A percentile compares a stretch with the other conserved stretches of the same genome.
phyloP scores from a whole-genome alignment of 768 basidiomycete species.

The Daedaleopsis sinensis region DNA sequence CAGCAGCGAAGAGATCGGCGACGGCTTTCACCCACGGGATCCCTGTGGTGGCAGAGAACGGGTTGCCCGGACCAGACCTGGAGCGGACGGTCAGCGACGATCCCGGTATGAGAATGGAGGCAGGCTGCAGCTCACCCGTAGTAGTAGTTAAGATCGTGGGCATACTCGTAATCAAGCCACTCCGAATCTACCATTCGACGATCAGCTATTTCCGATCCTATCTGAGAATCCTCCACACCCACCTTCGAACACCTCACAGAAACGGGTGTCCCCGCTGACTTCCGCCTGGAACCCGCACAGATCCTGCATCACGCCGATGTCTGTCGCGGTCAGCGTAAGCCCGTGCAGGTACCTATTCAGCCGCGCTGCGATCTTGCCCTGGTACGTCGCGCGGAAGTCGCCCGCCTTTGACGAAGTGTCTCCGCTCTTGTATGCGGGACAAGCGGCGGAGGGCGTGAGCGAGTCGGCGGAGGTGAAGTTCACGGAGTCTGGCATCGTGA shows the following conservation, averaged over 20 bases:
- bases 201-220: not conserved
- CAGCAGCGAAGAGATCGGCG: slow-evolving; percentile 38
- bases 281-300: slow-evolving; percentile 45
- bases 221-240: not conserved
- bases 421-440: slow-evolving; percentile 38
- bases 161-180: slow-evolving; percentile 50
- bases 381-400: slow-evolving; percentile 39
- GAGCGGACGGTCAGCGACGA: no score
- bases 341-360: slow-evolving; percentile 42
- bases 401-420: slow-evolving; percentile 32
- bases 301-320: slow-evolving; percentile 48
- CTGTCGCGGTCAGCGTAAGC: slow-evolving; percentile 35
- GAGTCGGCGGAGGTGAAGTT: slow-evolving; percentile 47
- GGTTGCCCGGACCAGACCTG: slow-evolving; percentile 49
- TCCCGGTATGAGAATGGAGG: not conserved
- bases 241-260: slow-evolving; percentile 46
- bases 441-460: slow-evolving; percentile 43
- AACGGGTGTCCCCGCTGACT: slow-evolving; percentile 41
- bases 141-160: slow-evolving; percentile 48
- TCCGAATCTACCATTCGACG: slow-evolving; percentile 33
- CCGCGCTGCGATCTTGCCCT: slow-evolving; percentile 35
- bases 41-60: slow-evolving; percentile 41
- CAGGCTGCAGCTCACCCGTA: slow-evolving; percentile 39
- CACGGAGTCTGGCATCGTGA: slow-evolving; percentile 44
- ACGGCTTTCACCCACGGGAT: slow-evolving; percentile 45